Evolutionary conservation across 2,329 filamentous ascomycete species (phyloP).

Genomic region (Rachicladosporium sp.): DNA sequence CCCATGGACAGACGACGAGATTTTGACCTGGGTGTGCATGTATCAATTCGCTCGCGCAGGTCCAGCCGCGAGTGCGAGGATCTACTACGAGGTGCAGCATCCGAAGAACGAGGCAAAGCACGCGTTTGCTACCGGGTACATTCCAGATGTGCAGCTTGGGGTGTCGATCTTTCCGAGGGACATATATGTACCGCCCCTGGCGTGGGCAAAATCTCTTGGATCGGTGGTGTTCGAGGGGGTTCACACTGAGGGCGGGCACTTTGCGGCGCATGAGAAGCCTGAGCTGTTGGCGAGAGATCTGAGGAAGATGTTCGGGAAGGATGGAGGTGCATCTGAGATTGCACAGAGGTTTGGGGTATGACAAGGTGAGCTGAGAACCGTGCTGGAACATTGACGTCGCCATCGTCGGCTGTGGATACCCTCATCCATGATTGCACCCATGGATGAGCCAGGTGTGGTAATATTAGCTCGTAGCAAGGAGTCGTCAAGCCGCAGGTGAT

Average conservation of each 20-base stretch:
- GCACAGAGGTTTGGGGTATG: too few species aligned
- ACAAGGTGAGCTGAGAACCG: too few species aligned
- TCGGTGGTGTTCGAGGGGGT: slow-evolving; percentile 3
- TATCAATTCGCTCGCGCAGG: slow-evolving; percentile 4
- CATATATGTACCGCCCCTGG: slow-evolving; percentile 2
- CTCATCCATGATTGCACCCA: too few species aligned
- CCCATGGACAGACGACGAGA: slow-evolving; percentile 5
- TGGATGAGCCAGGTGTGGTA: too few species aligned
- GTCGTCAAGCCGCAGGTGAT: too few species aligned
- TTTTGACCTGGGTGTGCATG: slow-evolving; percentile 4
- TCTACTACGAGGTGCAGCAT: slow-evolving; percentile 6
- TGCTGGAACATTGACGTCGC: too few species aligned
- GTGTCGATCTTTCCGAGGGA: slow-evolving; percentile 4
- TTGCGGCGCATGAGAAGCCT: slow-evolving; percentile 5
- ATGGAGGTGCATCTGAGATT: too few species aligned
- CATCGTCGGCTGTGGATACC: too few species aligned
- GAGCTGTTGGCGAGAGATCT: slow-evolving; percentile 3
- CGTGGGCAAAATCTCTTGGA: slow-evolving; percentile 3
- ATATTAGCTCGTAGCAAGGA: too few species aligned
- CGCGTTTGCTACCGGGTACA: slow-evolving; percentile 2
- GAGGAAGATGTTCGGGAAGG: slow-evolving; percentile 3
- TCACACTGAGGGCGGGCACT: slow-evolving; percentile 2
- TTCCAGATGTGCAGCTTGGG: slow-evolving; percentile 3
- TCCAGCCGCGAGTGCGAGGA: slow-evolving; percentile 30
- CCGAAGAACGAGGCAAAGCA: neutral